These are phyloP conservation scores for Senecio squalidus DNA, from an alignment of 140 eudicot species.

Conservation along the genomic window DNA sequence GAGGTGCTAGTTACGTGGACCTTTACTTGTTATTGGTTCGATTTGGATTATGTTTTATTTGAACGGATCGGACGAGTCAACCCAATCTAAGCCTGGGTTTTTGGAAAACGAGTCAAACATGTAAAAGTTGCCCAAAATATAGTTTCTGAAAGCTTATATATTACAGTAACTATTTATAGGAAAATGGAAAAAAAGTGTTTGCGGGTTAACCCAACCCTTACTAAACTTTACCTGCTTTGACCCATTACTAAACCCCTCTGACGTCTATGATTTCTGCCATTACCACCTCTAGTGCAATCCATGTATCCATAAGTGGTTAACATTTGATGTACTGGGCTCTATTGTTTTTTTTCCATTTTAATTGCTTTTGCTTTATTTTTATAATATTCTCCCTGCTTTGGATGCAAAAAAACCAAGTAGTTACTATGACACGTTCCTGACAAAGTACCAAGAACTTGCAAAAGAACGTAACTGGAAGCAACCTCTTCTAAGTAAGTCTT, in stretches of 20 bases:
- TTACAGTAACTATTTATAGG: no score
- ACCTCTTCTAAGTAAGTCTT: constrained; percentile 60
- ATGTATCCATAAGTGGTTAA: not conserved
- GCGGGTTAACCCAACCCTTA: no score
- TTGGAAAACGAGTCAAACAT: no score
- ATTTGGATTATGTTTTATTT: no score
- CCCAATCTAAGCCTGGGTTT: no score
- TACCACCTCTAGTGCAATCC: not conserved
- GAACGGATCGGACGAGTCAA: no score
- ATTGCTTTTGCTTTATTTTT: not conserved
- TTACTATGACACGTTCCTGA: constrained; percentile 83
- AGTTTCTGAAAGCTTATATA: no score
- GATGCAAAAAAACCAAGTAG: constrained; percentile 29
- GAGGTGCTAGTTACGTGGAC: no score
- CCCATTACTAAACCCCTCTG: not conserved
- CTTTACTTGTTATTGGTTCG: no score
- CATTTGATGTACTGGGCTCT: not conserved
- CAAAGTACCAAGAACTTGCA: constrained; percentile 73
- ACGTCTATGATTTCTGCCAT: no score
- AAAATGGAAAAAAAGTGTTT: no score
- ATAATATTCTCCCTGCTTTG: not conserved
- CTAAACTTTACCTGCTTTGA: not conserved
- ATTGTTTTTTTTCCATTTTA: not conserved
- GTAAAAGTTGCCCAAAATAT: no score
- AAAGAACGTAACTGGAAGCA: constrained; percentile 69